Percentiles rank a stretch among this genome's conserved stretches.
These are phyloP conservation scores for Theileria luwenshuni DNA, from an alignment of 169 alveolate species.

Conservation along the genomic window DNA sequence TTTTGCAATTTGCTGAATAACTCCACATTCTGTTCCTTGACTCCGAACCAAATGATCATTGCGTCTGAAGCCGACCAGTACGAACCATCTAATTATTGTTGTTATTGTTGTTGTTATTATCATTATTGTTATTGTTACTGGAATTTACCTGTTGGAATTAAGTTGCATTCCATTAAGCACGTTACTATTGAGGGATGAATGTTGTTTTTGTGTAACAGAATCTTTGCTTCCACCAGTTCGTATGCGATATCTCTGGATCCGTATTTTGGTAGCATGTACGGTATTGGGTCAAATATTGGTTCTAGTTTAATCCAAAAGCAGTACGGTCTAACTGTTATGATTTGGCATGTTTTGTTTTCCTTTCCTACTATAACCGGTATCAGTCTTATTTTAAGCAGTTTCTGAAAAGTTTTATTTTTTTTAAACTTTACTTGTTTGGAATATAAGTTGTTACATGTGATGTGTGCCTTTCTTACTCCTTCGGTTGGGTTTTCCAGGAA, in stretches of 20 bases:
- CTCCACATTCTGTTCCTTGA: not conserved
- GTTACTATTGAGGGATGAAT: constrained; percentile 53
- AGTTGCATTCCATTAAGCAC: constrained; percentile 36
- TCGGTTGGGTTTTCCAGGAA: constrained; percentile 29
- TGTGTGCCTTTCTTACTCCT: constrained; percentile 49
- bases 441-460: constrained; percentile 46
- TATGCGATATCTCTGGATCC: constrained; percentile 43
- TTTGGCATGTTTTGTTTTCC: constrained; percentile 24
- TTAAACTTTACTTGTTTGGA: constrained; percentile 49
- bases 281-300: constrained; percentile 24
- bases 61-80: constrained; percentile 30
- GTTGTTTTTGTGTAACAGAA: constrained; percentile 51
- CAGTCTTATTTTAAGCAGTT: constrained; percentile 50
- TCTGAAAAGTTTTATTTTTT: constrained; percentile 12
- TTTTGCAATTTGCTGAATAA: not conserved
- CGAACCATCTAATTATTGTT: constrained; percentile 2
- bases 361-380: constrained; percentile 49
- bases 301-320: constrained; percentile 44
- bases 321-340: constrained; percentile 55
- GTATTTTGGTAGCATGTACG: constrained; percentile 67
- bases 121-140: not conserved
- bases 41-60: constrained; percentile 3
- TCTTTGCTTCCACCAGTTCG: constrained; percentile 59
- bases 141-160: constrained; percentile 37
- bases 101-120: not conserved